Base-by-base conservation (phyloP, 2,329 filamentous ascomycete genomes). In the Sphaerulina musiva region DNA sequence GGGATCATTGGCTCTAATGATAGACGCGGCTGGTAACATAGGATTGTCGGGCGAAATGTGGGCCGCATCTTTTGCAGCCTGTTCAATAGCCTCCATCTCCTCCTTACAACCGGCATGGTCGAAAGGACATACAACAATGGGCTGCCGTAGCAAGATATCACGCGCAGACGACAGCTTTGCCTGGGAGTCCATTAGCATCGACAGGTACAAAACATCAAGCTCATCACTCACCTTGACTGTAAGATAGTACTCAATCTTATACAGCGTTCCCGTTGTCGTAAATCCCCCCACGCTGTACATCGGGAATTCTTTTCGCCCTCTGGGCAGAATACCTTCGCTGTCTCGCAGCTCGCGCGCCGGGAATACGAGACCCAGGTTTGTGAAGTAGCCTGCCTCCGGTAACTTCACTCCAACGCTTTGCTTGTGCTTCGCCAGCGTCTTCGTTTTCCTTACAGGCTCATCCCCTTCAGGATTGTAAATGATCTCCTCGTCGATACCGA, bases 231-330 rank as follows among this genome's bases (percentile, higher is more conserved):
- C 92, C 83, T 95, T 96, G 59, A 97, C 89, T 49, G 84, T 90
- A 51, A 97, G 75, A 70, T 92, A 98, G 69, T 96, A 98, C 73
- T 98, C 92, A 69, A 98, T 95, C 73, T 96, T 97, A 77, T 98
- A 98, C 11, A 98, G 80, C 36, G 86, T 92, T 34, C 89, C 95
- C 6, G 88, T 88, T 0, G 93, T 97, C 1, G 93, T 96, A 67
- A 98, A 98, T 0, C 91, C 92, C 34, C 81, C 84, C 44, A 96
- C 86, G 53, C 87, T 83, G 69, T 96, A 95, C 69, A 87, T 83
- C 6, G 93, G 93, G 71, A 96, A 97, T 26, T 85, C 87, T 8
- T 89, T 80, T 70, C 90, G 93, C 23, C 87, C 87, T 64, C 91
- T 78, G 51, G 89, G 88, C 66, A 97, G 78, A 56, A 96, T 85